These are phyloP conservation scores for Cicer bijugum DNA, from an alignment of 306 rosid genomes.

Conservation along the genomic window DNA sequence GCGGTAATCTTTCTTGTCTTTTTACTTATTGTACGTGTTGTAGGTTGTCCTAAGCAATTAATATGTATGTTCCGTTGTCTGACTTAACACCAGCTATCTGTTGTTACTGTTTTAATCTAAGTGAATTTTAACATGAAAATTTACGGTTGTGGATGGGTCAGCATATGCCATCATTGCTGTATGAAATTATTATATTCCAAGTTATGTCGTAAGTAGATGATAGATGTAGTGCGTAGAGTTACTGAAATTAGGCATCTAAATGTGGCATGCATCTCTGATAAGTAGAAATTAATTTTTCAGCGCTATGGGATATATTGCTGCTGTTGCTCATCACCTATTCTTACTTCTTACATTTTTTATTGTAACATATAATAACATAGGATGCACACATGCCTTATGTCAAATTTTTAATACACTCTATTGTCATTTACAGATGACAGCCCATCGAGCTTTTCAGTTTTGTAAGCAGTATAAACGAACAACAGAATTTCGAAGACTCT, in stretches of 20 bases:
- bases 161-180: background rate
- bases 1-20: constrained; percentile 59
- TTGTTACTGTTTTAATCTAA: background rate
- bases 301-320: constrained; percentile 1
- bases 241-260: background rate
- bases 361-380: background rate
- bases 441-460: constrained; percentile 98
- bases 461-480: constrained; percentile 95
- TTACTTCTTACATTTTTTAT: constrained; percentile 6
- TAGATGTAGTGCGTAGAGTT: background rate
- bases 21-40: background rate
- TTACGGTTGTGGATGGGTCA: background rate
- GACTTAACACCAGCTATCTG: background rate
- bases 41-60: background rate
- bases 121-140: background rate
- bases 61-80: background rate
- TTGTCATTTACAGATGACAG: constrained; percentile 80
- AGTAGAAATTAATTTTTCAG: background rate
- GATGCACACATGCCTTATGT: background rate
- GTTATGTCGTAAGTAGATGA: background rate
- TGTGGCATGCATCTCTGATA: background rate
- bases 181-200: background rate
- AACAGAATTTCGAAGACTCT: constrained; percentile 89
- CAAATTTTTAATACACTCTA: background rate
- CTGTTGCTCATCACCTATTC: background rate